Evolutionary conservation across 1,139 yeast genomes (phyloP).

Genomic region (Yamadazyma songkhlaensis): DNA sequence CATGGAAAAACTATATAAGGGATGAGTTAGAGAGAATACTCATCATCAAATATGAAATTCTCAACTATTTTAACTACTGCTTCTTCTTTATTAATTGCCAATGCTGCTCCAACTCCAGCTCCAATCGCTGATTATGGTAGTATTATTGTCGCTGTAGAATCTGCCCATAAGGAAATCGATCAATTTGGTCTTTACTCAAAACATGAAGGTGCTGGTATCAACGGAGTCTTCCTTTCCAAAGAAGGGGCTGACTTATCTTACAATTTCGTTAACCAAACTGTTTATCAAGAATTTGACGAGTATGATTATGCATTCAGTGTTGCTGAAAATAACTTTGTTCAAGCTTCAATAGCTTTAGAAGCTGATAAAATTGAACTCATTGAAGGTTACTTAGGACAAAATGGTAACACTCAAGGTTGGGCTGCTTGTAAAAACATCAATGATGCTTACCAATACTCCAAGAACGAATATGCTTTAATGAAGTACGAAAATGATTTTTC

Average conservation of each 20-base stretch:
- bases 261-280: slow-evolving; percentile 6
- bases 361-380: slow-evolving; percentile 15
- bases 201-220: slow-evolving; percentile 59
- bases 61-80: slow-evolving; percentile 15
- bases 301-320: slow-evolving; percentile 4
- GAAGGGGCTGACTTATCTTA: slow-evolving; percentile 11
- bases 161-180: slow-evolving; percentile 18
- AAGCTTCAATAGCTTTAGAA: slow-evolving; percentile 16
- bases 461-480: slow-evolving; percentile 21
- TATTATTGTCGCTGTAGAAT: slow-evolving; percentile 10
- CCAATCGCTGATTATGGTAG: not conserved
- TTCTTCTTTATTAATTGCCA: slow-evolving; percentile 15
- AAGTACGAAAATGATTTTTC: slow-evolving; percentile 9
- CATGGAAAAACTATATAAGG: too few species aligned
- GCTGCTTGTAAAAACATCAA: slow-evolving; percentile 39
- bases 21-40: too few species aligned
- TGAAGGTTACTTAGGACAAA: slow-evolving; percentile 23
- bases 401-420: slow-evolving; percentile 31
- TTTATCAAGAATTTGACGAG: slow-evolving; percentile 12
- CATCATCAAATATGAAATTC: slow-evolving; percentile 20
- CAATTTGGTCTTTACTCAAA: slow-evolving; percentile 28
- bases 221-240: slow-evolving; percentile 39
- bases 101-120: slow-evolving; percentile 20
- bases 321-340: slow-evolving; percentile 9
- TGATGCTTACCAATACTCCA: slow-evolving; percentile 44